phyloP scores from a whole-genome alignment of 305 asterid species.

The Fraxinus sp. region DNA sequence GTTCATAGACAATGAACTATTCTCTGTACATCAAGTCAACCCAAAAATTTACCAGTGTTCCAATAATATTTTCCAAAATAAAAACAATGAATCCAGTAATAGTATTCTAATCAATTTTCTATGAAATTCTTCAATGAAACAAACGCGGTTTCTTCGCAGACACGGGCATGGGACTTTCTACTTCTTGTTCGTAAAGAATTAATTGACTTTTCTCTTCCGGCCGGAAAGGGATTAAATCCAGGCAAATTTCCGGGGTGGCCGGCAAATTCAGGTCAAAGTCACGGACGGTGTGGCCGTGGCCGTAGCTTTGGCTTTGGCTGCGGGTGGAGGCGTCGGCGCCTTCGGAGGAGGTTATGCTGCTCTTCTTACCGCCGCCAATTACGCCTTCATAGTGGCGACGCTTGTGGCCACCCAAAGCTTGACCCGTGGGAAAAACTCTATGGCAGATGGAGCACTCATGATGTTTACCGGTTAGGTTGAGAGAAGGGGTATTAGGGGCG shows the following conservation, averaged over 20 bases:
- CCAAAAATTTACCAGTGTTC: neutral
- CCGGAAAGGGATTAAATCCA: constrained; percentile 24
- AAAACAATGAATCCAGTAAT: neutral
- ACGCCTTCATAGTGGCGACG: constrained; percentile 74
- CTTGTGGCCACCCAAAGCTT: constrained; percentile 87
- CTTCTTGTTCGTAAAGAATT: constrained; percentile 43
- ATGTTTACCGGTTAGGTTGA: constrained; percentile 51
- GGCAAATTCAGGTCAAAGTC: constrained; percentile 56
- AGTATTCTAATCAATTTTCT: neutral
- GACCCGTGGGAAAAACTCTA: constrained; percentile 64
- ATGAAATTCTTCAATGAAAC: neutral
- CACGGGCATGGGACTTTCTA: constrained; percentile 53
- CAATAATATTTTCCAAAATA: neutral
- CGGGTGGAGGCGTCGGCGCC: neutral
- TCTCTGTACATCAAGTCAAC: neutral
- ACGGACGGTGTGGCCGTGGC: constrained; percentile 20
- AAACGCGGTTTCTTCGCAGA: constrained; percentile 31
- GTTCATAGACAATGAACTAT: neutral
- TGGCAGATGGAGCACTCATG: constrained; percentile 70
- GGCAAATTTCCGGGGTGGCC: constrained; percentile 43
- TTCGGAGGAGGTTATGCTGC: constrained; percentile 34
- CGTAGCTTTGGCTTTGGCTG: neutral
- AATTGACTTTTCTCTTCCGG: constrained; percentile 24
- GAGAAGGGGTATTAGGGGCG: constrained; percentile 21
- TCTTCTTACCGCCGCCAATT: constrained; percentile 37